Percentiles rank a stretch among this genome's conserved stretches.
Conservation (phyloP, 108 stramenopile genomes). For the Cyclotella atomus region DNA sequence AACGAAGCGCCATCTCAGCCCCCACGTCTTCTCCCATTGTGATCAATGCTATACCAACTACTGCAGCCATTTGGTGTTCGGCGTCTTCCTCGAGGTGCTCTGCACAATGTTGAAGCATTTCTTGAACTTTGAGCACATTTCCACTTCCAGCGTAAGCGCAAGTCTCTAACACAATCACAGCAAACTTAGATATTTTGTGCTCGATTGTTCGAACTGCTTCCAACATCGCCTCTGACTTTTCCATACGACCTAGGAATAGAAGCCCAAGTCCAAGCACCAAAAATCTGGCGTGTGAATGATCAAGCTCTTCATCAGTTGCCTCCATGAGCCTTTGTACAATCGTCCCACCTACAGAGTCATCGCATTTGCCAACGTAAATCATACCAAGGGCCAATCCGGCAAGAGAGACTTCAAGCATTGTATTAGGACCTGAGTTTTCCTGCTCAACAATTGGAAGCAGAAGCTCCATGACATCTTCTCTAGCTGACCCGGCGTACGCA, state of each 20-base stretch:
- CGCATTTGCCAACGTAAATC: conserved; percentile 95
- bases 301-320: conserved; percentile 95
- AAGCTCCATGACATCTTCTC: conserved; percentile 95
- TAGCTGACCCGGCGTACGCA: conserved; percentile 95
- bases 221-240: conserved; percentile 97
- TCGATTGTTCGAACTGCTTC: conserved; percentile 96
- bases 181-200: conserved; percentile 94
- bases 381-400: conserved; percentile 95
- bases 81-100: conserved; percentile 96
- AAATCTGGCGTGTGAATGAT: conserved; percentile 92
- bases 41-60: conserved; percentile 95
- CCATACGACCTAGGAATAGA: conserved; percentile 95
- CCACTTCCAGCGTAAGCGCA: conserved; percentile 98
- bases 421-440: conserved; percentile 65
- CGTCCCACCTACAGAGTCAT: conserved; percentile 92
- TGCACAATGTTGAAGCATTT: conserved; percentile 98
- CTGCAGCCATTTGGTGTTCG: conserved; percentile 95
- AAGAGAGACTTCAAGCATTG: conserved; percentile 86
- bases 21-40: conserved; percentile 99
- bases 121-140: conserved; percentile 96
- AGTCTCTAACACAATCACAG: conserved; percentile 90
- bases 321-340: conserved; percentile 98
- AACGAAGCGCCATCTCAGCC: conserved; percentile 95
- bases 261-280: conserved; percentile 95
- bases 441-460: conserved; percentile 91